Conservation (phyloP, 2,329 filamentous ascomycete species). For the Penicillium polonicum region DNA sequence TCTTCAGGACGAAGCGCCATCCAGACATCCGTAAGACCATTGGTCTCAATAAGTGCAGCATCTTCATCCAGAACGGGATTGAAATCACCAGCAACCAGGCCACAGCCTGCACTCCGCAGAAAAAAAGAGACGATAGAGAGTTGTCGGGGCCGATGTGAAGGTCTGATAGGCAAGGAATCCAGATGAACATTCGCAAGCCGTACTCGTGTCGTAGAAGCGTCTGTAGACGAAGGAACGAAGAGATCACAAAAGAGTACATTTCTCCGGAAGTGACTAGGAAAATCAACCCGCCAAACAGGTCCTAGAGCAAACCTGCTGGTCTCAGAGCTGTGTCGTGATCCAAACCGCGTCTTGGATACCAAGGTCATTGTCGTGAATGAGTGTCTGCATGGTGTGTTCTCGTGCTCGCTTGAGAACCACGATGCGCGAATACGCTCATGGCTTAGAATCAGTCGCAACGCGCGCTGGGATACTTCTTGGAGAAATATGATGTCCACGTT, state of each 20-base stretch:
- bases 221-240: slow-evolving; percentile 2
- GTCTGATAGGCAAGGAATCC: slow-evolving; percentile 34
- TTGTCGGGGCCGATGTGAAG: slow-evolving; percentile 34
- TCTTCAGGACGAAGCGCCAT: slow-evolving; percentile 26
- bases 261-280: slow-evolving; percentile 29
- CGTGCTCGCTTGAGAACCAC: slow-evolving; percentile 13
- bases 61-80: slow-evolving; percentile 42
- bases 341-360: slow-evolving; percentile 2
- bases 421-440: slow-evolving; percentile 7
- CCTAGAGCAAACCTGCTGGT: slow-evolving; percentile 21
- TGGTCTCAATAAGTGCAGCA: slow-evolving; percentile 29
- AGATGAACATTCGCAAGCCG: slow-evolving; percentile 45
- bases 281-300: slow-evolving; percentile 34
- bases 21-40: slow-evolving; percentile 41
- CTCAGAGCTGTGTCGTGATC: slow-evolving; percentile 22
- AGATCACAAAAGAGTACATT: slow-evolving; percentile 14
- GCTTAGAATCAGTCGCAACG: slow-evolving; percentile 9
- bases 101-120: slow-evolving; percentile 28
- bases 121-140: slow-evolving; percentile 28
- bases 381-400: slow-evolving; percentile 23
- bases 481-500: slow-evolving; percentile 14
- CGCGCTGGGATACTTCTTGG: slow-evolving; percentile 14
- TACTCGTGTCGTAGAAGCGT: slow-evolving; percentile 10
- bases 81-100: slow-evolving; percentile 44
- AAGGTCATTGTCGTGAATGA: slow-evolving; percentile 23